These are phyloP conservation scores for Erysimum cheiranthoides DNA, from an alignment of 345 rosid genomes.

Conservation along the genomic window DNA sequence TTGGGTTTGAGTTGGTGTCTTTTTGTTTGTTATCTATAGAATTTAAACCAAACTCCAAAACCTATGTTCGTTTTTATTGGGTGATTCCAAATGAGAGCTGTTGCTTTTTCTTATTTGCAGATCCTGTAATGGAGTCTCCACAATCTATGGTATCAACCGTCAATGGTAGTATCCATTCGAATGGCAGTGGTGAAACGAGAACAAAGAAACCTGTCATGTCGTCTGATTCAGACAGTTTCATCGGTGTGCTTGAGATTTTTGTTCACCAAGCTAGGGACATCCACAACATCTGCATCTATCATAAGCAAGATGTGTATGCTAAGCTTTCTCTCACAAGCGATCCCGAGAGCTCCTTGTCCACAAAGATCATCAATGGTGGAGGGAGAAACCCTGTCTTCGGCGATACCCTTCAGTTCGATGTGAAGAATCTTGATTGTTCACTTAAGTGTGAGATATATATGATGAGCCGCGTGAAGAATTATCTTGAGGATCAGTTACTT, in stretches of 20 bases:
- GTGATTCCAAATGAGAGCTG: background rate
- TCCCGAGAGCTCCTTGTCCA: constrained; percentile 69
- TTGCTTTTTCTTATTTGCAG: constrained; percentile 34
- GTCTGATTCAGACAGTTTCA: constrained; percentile 47
- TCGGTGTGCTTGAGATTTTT: constrained; percentile 79
- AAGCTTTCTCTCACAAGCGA: constrained; percentile 85
- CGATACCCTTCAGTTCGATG: constrained; percentile 68
- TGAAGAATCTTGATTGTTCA: constrained; percentile 67
- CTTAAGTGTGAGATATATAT: constrained; percentile 94
- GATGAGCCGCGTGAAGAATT: constrained; percentile 98
- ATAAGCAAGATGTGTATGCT: constrained; percentile 99
- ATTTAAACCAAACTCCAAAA: background rate
- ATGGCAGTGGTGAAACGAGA: constrained; percentile 48
- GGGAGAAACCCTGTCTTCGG: constrained; percentile 97
- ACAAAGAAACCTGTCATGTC: constrained; percentile 47
- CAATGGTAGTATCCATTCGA: constrained; percentile 51
- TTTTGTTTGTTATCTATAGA: constrained; percentile 7
- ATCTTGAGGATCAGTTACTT: constrained; percentile 93
- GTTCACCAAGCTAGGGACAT: constrained; percentile 96
- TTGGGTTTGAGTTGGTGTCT: constrained; percentile 18
- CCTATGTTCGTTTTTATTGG: background rate
- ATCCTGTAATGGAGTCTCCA: constrained; percentile 81
- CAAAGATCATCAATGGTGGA: constrained; percentile 96
- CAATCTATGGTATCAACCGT: constrained; percentile 84
- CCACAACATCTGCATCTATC: constrained; percentile 98